Evolutionary conservation across 352 stramenopile genomes (phyloP).

Genomic region (Thalassiosira mediterranea): DNA sequence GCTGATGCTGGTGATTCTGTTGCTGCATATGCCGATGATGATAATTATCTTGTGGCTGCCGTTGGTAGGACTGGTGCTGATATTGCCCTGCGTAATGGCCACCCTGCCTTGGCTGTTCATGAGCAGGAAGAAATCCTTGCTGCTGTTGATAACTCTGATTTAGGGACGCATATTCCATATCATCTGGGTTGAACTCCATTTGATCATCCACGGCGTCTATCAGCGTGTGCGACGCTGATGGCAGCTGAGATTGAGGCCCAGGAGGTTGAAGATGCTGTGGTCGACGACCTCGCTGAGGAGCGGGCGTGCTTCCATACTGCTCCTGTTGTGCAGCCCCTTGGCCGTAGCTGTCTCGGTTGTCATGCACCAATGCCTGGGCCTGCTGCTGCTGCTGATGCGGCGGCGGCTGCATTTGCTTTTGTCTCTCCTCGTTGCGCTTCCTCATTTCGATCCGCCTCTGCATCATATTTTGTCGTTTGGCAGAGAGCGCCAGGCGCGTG

Average conservation of each 20-base stretch:
- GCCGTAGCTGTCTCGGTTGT: not conserved
- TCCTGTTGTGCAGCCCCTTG: not conserved
- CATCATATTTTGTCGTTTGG: slow-evolving; percentile 49
- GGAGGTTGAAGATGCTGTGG: slow-evolving; percentile 6
- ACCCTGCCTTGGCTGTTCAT: not conserved
- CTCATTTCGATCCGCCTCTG: slow-evolving; percentile 46
- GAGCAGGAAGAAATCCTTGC: not conserved
- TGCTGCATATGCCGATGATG: not conserved
- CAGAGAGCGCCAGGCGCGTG: slow-evolving; percentile 1
- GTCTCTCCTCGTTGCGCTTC: slow-evolving; percentile 28
- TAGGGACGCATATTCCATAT: too few relatives aligned
- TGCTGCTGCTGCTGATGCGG: slow-evolving; percentile 20
- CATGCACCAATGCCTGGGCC: not conserved
- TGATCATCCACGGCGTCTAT: too few relatives aligned
- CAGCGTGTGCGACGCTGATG: too few relatives aligned
- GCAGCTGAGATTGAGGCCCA: too few relatives aligned
- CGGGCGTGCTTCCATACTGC: too few relatives aligned
- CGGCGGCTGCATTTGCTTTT: slow-evolving; percentile 19
- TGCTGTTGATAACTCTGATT: not conserved
- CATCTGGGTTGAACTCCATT: too few relatives aligned
- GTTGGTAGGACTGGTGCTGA: not conserved
- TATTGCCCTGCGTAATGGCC: not conserved
- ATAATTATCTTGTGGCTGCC: not conserved
- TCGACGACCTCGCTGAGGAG: too few relatives aligned
- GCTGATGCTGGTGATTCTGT: not conserved